Base-by-base conservation (phyloP, 352 stramenopile species). In the Globisporangium acanthophoron region DNA sequence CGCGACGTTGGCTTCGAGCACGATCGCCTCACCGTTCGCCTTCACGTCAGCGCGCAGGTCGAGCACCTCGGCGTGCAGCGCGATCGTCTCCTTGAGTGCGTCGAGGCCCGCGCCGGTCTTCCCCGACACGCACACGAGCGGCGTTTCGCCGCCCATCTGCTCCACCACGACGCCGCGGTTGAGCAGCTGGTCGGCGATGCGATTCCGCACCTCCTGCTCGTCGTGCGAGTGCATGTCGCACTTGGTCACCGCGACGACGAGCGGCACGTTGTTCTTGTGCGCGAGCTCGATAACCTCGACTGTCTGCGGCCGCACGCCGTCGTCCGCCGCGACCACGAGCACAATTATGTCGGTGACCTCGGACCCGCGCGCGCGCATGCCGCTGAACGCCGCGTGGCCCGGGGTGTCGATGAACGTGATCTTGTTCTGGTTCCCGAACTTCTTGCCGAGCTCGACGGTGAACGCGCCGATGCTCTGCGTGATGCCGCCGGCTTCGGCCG, bases 361-460 rank as follows among this genome's bases (percentile, higher is more conserved):
- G 0, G 95, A 97, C 21, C 97, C 97, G 45, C 96, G 85, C 52
- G 93, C 85, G 15, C 98, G 86, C 97, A 99, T 99, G 53, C 95
- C 92, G 24, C 85, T 96, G 65, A 99, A 99, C 44, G 97, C 96
- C 11, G 96, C 96, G 70, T 99, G 98, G n/a, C 98, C 98, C 18
- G 97, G 98, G n/a, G 98, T 99, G 66, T 99, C 98, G 63, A 99
- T 98, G 64, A 99, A 99, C 2, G 96, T 98, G 45, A 98, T 83
- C 49, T 69, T 77, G 13, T 64, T 58, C 46, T 86, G 73, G 2
- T 64, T 65, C 16, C 78, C 80, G 61, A 84, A 88, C 41, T 83
- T 78, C 63, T 94, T 80, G 64, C 77, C 92, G 62, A 98, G 87
- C 58, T 97, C 83, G 12, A 99, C 96, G 21, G 97, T 97, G 69